Base-by-base conservation (phyloP, 1,139 yeast species). In the Zygosaccharomyces sapae region DNA sequence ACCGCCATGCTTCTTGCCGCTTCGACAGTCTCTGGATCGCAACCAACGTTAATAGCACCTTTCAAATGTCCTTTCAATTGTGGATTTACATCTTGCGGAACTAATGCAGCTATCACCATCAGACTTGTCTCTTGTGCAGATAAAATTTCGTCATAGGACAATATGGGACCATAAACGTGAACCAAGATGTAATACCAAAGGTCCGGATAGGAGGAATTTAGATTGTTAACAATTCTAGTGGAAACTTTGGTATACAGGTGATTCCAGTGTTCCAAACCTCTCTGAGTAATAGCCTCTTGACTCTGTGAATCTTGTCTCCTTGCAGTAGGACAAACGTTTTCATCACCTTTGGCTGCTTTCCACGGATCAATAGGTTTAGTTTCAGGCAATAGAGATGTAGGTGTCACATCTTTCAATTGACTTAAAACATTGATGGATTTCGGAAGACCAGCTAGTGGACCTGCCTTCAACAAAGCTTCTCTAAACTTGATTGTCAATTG, bases 41-140 rank as follows among this genome's bases (percentile, higher is more conserved):
- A 86, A 0, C 96, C 96, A 34, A 82, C 78, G 59, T 88, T 88
- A 46, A 82, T 51, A 0, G 96, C 96, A 0, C 97, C 97, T 60
- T 76, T 79, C 52, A 89, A 73, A 63, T 89, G 97, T 0, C 97
- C 97, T 67, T 87, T 87, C 55, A 89, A 73, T 61, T 89, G 96
- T 0, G 96, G 96, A 56, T 86, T 86, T 12, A 89, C 96, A 65
- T 89, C 95, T 63, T 87, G 96, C 0, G 97, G 97, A 9, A 89
- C 82, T 57, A 90, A 74, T 51, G 90, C 76, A 1, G 95, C 84
- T 29, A 89, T 79, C 4, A 89, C 80, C 40, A 88, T 83, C 57
- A 87, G 65, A 34, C 92, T 81, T 0, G 96, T 84, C 53, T 88
- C 96, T 53, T 72, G 74, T 1, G 86, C 81, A 7, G 74, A 66